Conservation (phyloP, 257 asterid species). For the Salvia hispanica region DNA sequence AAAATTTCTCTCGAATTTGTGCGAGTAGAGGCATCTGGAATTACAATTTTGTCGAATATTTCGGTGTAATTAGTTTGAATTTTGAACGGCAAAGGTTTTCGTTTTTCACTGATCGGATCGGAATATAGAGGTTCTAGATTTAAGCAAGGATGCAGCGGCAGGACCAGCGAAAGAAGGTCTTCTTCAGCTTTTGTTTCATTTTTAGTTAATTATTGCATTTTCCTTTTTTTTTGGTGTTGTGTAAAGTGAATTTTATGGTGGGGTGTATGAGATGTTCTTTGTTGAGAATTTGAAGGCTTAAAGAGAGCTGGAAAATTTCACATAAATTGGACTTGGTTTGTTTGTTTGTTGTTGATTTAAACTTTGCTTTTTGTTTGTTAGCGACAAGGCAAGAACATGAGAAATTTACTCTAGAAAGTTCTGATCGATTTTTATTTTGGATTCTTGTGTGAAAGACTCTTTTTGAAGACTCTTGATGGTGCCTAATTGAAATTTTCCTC, state of each 20-base stretch:
- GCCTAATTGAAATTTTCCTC: conserved; percentile 11
- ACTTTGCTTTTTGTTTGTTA: not conserved
- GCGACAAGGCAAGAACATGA: not conserved
- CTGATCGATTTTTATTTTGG: not conserved
- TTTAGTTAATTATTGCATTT: not conserved
- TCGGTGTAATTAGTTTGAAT: conserved; percentile 12
- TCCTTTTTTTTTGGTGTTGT: not conserved
- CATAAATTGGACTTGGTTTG: not conserved
- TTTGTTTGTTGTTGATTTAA: not conserved
- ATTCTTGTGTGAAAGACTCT: conserved; percentile 4
- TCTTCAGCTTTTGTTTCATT: not conserved
- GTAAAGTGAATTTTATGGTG: too few relatives aligned
- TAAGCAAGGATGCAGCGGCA: conserved; percentile 62
- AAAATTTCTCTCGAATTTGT: not conserved
- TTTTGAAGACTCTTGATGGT: conserved; percentile 16
- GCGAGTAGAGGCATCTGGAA: conserved; percentile 1
- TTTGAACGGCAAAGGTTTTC: not conserved
- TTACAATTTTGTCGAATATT: conserved; percentile 4
- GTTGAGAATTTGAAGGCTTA: not conserved
- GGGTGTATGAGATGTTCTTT: not conserved
- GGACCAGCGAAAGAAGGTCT: conserved; percentile 69
- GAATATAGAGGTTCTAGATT: conserved; percentile 1
- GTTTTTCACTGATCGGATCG: conserved; percentile 35
- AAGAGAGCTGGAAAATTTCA: not conserved
- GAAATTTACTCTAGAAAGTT: not conserved